Base-by-base conservation (phyloP, 495 filamentous ascomycete species). In the Hamigera avellanea region DNA sequence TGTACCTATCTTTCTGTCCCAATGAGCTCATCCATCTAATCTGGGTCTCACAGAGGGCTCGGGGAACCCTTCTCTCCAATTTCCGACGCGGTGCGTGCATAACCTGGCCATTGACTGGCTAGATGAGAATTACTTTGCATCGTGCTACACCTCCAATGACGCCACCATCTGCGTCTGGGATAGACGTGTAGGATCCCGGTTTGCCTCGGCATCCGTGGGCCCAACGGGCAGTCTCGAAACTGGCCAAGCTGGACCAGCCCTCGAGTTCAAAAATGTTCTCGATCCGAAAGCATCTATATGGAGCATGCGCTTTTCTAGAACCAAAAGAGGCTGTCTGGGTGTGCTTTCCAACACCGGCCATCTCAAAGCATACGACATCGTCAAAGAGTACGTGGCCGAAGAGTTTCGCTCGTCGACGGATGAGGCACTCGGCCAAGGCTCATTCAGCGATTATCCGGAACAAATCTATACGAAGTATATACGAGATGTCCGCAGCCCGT, bases 71-170 rank as follows among this genome's bases (percentile, higher is more conserved):
- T 70, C 64, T 33, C 57, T 75, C 16, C 73, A 64, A 56, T 86
- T 83, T 46, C 73, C 75, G 10, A 94, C 87, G 12, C 75, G 80
- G 33, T 91, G 85, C 53, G 86, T 87, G 28, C 84, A 94, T 49
- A 93, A 94, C 43, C 57, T 96, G 33, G 78, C 86, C 18, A 87
- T 96, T 41, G 85, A 98, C 56, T 83, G 81, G 45, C 68, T 81
- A 8, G 85, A 96, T 54, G 78, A 85, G 48, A 95, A 95, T 48
- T 95, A 94, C 49, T 94, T 96, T 56, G 84, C 87, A 0, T 93
- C 87, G 5, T 85, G 83, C n/a, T 75, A 75, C 8, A 61, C 83
- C 55, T 53, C 75, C 49, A 58, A 77, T 50, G 67, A 93, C 56
- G 57, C 76, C 13, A 69, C 69, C 2, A 71, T 96, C 36, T 83